Percentiles rank a stretch among this genome's conserved stretches.
Conservation (phyloP, 2,329 filamentous ascomycete genomes). For the Hypomyces perniciosus region DNA sequence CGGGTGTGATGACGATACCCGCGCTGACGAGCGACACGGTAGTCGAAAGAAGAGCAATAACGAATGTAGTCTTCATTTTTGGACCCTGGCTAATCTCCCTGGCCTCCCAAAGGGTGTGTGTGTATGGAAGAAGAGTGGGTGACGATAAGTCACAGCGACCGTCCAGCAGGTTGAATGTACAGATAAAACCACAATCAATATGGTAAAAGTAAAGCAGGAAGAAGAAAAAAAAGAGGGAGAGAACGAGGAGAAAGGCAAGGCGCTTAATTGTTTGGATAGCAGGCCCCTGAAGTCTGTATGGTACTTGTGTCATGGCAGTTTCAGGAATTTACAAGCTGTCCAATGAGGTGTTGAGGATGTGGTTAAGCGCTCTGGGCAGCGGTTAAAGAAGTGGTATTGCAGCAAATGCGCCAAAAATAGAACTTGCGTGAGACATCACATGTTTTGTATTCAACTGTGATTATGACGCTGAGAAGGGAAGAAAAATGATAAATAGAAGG, state of each 20-base stretch:
- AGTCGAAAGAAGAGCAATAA: slow-evolving; percentile 35
- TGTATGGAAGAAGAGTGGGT: not conserved
- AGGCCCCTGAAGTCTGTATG: slow-evolving; percentile 1
- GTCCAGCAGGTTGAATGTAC: not conserved
- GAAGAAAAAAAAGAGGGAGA: not conserved
- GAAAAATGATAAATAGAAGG: too few species aligned
- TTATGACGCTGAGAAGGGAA: too few species aligned
- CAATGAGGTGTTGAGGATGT: too few species aligned
- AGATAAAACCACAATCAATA: slow-evolving; percentile 1
- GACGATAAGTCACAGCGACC: not conserved
- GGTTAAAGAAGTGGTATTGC: too few species aligned
- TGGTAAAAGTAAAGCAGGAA: slow-evolving; percentile 8
- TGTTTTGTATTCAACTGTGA: too few species aligned
- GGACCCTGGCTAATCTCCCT: not conserved
- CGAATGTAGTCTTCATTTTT: slow-evolving; percentile 26
- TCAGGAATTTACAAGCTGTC: not conserved
- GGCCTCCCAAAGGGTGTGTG: not conserved
- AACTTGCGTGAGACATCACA: too few species aligned
- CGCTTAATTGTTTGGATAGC: not conserved
- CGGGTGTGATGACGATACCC: slow-evolving; percentile 50
- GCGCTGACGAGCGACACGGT: slow-evolving; percentile 43
- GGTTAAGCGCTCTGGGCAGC: too few species aligned
- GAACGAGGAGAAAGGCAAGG: not conserved
- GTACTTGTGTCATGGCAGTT: slow-evolving; percentile 8
- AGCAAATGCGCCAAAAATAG: too few species aligned